Evolutionary conservation across 805 yeast genomes (phyloP).

Genomic region (Candida takata): DNA sequence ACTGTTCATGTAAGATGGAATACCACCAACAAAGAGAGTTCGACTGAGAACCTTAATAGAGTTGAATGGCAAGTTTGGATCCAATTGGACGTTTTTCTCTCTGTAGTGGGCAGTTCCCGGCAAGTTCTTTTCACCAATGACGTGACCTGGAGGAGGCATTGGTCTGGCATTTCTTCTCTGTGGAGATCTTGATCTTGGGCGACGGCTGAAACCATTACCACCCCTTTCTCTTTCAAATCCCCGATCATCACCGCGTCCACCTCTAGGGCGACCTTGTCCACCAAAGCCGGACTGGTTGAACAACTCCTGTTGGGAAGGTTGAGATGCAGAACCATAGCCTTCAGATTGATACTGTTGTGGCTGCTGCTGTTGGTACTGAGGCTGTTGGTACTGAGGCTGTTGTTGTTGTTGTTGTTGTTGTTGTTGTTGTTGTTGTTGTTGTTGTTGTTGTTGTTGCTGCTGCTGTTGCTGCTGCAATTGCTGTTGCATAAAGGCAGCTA

Average conservation of each 20-base stretch:
- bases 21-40: slow-evolving; percentile 92
- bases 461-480: slow-evolving; percentile 10
- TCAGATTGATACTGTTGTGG: background rate
- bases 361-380: background rate
- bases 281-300: slow-evolving; percentile 10
- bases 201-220: slow-evolving; percentile 14
- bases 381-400: background rate
- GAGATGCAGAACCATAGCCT: background rate
- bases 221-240: slow-evolving; percentile 12
- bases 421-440: slow-evolving; percentile 1
- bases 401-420: background rate
- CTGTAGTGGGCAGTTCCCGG: slow-evolving; percentile 74
- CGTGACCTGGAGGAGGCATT: slow-evolving; percentile 25
- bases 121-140: slow-evolving; percentile 53
- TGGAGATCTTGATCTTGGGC: slow-evolving; percentile 27
- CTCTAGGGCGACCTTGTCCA: no score
- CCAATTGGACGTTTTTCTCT: slow-evolving; percentile 65
- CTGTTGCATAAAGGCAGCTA: slow-evolving; percentile 19
- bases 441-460: slow-evolving; percentile 9
- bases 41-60: slow-evolving; percentile 79
- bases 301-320: slow-evolving; percentile 1
- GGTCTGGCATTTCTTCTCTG: slow-evolving; percentile 11
- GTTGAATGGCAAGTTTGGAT: slow-evolving; percentile 67
- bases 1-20: slow-evolving; percentile 78
- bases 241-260: slow-evolving; percentile 15